Evolutionary conservation across 805 yeast species (phyloP).

Genomic region (Metschnikowia peoriensis): DNA sequence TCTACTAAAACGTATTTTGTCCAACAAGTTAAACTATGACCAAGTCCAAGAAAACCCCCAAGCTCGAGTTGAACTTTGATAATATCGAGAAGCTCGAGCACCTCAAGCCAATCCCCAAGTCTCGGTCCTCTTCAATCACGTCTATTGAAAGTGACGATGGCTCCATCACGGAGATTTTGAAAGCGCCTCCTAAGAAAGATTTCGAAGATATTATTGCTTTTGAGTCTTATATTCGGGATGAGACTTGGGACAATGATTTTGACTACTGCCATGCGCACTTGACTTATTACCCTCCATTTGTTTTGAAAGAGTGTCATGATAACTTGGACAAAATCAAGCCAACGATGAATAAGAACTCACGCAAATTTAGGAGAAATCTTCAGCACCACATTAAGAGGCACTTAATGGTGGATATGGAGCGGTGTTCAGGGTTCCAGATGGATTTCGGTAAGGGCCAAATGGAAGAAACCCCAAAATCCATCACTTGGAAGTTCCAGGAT

Average conservation of each 20-base stretch:
- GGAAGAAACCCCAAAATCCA: slow-evolving; percentile 49
- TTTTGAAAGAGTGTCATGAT: slow-evolving; percentile 61
- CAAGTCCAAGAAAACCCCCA: slow-evolving; percentile 29
- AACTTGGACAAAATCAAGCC: slow-evolving; percentile 72
- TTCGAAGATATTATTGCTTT: slow-evolving; percentile 66
- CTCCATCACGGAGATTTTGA: slow-evolving; percentile 24
- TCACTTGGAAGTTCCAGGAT: slow-evolving; percentile 66
- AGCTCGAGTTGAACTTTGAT: slow-evolving; percentile 32
- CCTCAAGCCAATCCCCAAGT: slow-evolving; percentile 38
- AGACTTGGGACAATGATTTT: slow-evolving; percentile 73
- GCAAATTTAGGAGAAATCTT: slow-evolving; percentile 69
- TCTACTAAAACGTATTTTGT: not conserved
- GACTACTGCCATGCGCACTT: slow-evolving; percentile 67
- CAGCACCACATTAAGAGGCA: slow-evolving; percentile 75
- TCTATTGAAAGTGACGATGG: slow-evolving; percentile 38
- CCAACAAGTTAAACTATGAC: slow-evolving; percentile 6
- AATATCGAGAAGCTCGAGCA: slow-evolving; percentile 38
- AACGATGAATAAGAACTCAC: slow-evolving; percentile 67
- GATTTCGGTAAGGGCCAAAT: slow-evolving; percentile 48
- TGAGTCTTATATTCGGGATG: slow-evolving; percentile 64
- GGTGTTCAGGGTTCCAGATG: slow-evolving; percentile 57
- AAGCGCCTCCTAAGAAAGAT: slow-evolving; percentile 42
- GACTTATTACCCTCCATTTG: slow-evolving; percentile 71
- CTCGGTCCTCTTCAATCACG: slow-evolving; percentile 36
- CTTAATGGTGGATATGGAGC: slow-evolving; percentile 61